A percentile compares a stretch with the other conserved stretches of the same genome.
These are phyloP conservation scores for Metarhizium humberi DNA, from an alignment of 2,329 filamentous ascomycete genomes.

Conservation along the genomic window DNA sequence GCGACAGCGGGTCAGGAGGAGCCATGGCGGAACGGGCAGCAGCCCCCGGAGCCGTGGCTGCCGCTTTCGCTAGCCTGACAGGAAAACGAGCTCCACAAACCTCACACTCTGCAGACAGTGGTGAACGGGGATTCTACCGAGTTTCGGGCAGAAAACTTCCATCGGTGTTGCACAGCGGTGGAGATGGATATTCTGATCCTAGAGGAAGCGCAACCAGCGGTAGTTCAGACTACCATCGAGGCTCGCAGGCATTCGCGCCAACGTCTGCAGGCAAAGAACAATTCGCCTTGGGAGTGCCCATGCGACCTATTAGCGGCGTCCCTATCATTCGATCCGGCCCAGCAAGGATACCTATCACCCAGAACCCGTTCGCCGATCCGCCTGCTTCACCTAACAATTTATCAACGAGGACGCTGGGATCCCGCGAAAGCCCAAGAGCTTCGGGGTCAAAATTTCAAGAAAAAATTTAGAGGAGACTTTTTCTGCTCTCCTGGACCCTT, in stretches of 20 bases:
- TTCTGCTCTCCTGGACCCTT: neutral
- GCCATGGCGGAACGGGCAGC: conserved; percentile 38
- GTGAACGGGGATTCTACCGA: conserved; percentile 53
- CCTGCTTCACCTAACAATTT: conserved; percentile 13
- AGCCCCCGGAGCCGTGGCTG: conserved; percentile 30
- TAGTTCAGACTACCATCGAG: conserved; percentile 42
- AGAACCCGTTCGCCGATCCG: conserved; percentile 35
- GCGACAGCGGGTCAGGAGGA: conserved; percentile 14
- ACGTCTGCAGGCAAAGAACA: conserved; percentile 24
- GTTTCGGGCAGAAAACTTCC: conserved; percentile 57
- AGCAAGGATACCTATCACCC: conserved; percentile 50
- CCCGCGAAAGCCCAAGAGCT: conserved; percentile 22
- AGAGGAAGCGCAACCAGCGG: conserved; percentile 35
- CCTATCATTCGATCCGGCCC: conserved; percentile 58
- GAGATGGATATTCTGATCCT: conserved; percentile 52
- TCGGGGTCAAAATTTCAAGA: conserved; percentile 33
- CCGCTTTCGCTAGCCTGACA: conserved; percentile 37
- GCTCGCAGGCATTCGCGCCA: conserved; percentile 38
- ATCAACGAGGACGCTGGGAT: conserved; percentile 26
- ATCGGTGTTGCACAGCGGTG: conserved; percentile 51
- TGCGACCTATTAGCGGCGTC: conserved; percentile 51
- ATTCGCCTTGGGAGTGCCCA: conserved; percentile 46
- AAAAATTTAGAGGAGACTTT: conserved; percentile 21
- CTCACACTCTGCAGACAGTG: conserved; percentile 21
- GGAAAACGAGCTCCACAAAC: conserved; percentile 26